A percentile compares a stretch with the other conserved stretches of the same genome.
These are phyloP conservation scores for Hanseniaspora mollemarum DNA, from an alignment of 805 yeast species.

Conservation along the genomic window DNA sequence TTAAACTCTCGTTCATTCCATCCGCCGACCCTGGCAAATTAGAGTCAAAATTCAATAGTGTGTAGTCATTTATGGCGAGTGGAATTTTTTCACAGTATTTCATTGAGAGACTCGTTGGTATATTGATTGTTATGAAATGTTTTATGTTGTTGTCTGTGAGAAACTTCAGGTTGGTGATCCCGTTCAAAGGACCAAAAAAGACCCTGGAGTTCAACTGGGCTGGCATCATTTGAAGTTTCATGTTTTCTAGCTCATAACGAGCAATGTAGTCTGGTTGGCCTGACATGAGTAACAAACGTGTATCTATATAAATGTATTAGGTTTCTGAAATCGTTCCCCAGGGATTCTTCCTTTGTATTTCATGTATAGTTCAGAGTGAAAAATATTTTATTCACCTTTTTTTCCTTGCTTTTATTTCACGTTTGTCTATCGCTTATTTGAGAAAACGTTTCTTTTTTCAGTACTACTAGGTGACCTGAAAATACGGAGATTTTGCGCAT, in stretches of 20 bases:
- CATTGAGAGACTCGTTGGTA: constrained; percentile 29
- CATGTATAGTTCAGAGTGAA: not conserved
- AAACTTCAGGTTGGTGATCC: constrained; percentile 32
- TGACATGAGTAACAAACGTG: constrained; percentile 14
- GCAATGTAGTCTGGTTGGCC: constrained; percentile 17
- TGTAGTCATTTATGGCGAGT: constrained; percentile 25
- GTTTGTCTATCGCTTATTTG: no score
- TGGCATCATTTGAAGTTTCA: constrained; percentile 28
- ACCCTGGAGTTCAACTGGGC: constrained; percentile 34
- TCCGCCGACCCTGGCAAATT: constrained; percentile 25
- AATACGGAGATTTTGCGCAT: no score
- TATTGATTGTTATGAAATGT: constrained; percentile 30
- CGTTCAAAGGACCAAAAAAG: constrained; percentile 39
- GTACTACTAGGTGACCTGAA: no score
- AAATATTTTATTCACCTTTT: not conserved
- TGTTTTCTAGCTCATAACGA: constrained; percentile 19
- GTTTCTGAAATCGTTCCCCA: no score
- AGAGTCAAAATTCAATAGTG: constrained; percentile 31
- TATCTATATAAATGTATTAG: no score
- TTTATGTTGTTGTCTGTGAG: constrained; percentile 33
- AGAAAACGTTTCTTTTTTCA: no score
- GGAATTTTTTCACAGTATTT: constrained; percentile 25
- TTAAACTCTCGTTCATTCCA: constrained; percentile 18
- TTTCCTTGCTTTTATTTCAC: not conserved
- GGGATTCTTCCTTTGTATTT: no score